Base-by-base conservation (phyloP, 176 grass and related monocot genomes). In the Ensete ventricosum region DNA sequence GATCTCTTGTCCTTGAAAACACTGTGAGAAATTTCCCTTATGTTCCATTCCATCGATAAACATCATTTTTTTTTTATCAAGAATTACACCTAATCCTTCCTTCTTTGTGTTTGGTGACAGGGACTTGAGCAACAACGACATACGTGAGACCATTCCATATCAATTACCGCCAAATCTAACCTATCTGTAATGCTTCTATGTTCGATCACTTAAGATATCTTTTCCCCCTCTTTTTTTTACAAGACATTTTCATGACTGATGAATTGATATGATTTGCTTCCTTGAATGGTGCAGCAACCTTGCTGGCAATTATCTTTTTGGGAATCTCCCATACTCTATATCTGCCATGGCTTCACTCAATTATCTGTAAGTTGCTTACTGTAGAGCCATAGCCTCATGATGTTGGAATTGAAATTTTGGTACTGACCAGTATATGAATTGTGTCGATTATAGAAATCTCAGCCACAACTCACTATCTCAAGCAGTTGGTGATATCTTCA, bases 121-220 rank as follows among this genome's bases (percentile, higher is more conserved):
- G 86, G 96, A 99, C 78, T 75, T 99, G 27, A 94, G 91, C 72
- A 82, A 77, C 76, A 99, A 99, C 86, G 84, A 81, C 79, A 75
- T 99, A 57, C 83, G 84, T 79, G 84, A 91, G 76, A 50, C 71
- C 16, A 81, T 99, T 81, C 91, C 96, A 17, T 99, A 95, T 75
- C 91, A 99, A 72, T 52, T 99, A 71, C 96, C 96, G 55, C 79
- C 74, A 52, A 99, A 99, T 81, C 84, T 99, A 16, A 86, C 67
- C 77, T 89, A 99, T 58, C 52, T 99, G 96, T 99, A 99, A 89
- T 73, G 75, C 50, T 19, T 85, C 9, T 73, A 50, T 81, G 62
- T 71, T 77, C 80, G 23, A 60, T 58, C 71, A 73, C 62, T 11
- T 86, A 59, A 54, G 75, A 73, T 79, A 0, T 52, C 21, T 50